Evolutionary conservation across 257 asterid species (phyloP).

Genomic region (Echites panduratus): DNA sequence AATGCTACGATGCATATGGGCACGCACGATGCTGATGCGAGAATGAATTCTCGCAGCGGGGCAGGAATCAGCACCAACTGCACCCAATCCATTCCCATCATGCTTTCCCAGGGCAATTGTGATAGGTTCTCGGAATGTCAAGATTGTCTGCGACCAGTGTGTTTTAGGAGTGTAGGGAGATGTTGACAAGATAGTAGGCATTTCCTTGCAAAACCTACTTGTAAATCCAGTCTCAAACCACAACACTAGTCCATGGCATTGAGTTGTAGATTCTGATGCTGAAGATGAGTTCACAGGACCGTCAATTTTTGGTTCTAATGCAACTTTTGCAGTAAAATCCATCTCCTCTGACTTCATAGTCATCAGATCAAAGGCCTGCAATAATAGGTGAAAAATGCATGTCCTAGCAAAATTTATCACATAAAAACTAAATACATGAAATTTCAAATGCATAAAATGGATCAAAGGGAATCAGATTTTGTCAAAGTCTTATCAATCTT

Average conservation of each 20-base stretch:
- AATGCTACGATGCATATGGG: conserved; percentile 68
- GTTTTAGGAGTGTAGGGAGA: conserved; percentile 77
- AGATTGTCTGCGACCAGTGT: conserved; percentile 92
- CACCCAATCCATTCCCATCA: conserved; percentile 19
- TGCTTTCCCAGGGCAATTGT: conserved; percentile 41
- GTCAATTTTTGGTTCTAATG: conserved; percentile 40
- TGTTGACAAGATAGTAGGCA: conserved; percentile 66
- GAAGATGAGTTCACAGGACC: conserved; percentile 14
- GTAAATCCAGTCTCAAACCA: conserved; percentile 96
- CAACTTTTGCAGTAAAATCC: conserved; percentile 79
- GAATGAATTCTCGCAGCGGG: conserved; percentile 57
- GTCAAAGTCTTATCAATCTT: not conserved
- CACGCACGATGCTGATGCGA: conserved; percentile 79
- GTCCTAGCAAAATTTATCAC: not conserved
- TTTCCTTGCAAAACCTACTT: conserved; percentile 71
- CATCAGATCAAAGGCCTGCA: conserved; percentile 80
- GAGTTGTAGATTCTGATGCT: conserved; percentile 22
- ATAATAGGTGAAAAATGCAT: conserved; percentile 1
- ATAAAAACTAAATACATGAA: not conserved
- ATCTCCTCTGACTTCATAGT: conserved; percentile 71
- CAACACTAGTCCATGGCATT: conserved; percentile 79
- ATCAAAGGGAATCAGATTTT: not conserved
- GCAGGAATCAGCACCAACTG: conserved; percentile 51
- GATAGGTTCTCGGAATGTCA: conserved; percentile 80
- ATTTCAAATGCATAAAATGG: not conserved